Evolutionary conservation across 208 protist genomes (phyloP).

Genomic region (Trichomonas vaginalis): DNA sequence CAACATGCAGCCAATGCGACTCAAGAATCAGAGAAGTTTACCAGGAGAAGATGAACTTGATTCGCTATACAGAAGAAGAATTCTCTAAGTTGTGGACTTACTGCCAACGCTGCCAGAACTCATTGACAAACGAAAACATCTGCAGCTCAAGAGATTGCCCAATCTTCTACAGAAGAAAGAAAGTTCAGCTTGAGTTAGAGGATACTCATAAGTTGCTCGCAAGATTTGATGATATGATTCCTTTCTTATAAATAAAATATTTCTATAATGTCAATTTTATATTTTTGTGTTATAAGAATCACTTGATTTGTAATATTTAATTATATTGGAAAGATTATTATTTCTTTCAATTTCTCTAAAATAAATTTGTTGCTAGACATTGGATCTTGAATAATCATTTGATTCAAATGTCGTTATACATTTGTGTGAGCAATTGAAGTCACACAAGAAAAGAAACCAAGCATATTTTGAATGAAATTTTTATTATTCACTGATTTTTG

Average conservation of each 20-base stretch:
- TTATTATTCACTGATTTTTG: too few relatives aligned
- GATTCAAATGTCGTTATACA: too few relatives aligned
- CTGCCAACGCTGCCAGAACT: conserved; percentile 87
- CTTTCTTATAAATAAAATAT: background rate
- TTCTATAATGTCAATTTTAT: too few relatives aligned
- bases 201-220: conserved; percentile 70
- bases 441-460: too few relatives aligned
- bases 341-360: too few relatives aligned
- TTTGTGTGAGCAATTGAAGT: too few relatives aligned
- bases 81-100: conserved; percentile 91
- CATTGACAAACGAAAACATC: conserved; percentile 78
- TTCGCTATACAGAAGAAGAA: conserved; percentile 73
- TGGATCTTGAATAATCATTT: too few relatives aligned
- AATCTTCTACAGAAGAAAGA: conserved; percentile 98
- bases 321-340: too few relatives aligned
- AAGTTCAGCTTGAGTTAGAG: conserved; percentile 88
- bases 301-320: too few relatives aligned
- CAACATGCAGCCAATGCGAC: background rate
- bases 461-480: too few relatives aligned
- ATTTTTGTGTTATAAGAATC: too few relatives aligned
- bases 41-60: conserved; percentile 60
- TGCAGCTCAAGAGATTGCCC: conserved; percentile 80
- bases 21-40: conserved; percentile 69
- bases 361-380: too few relatives aligned
- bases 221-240: conserved; percentile 58